phyloP scores from a whole-genome alignment of 2,329 filamentous ascomycete genomes.

The Monilinia polystroma region DNA sequence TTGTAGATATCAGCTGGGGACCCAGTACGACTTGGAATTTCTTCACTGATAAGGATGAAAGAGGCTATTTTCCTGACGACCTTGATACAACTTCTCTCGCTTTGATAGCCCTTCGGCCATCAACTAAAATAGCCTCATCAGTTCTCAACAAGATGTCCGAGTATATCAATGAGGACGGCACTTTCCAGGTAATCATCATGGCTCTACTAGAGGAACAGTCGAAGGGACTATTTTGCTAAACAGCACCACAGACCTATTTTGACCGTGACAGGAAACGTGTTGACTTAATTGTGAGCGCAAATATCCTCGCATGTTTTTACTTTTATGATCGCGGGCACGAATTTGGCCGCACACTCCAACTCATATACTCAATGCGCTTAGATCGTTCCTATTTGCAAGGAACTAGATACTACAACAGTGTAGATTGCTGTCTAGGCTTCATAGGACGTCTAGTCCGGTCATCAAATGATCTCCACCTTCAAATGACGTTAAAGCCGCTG shows the following conservation, averaged over 20 bases:
- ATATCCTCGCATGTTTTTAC: not conserved
- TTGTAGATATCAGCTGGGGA: not conserved
- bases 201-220: not conserved
- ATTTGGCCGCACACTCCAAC: not conserved
- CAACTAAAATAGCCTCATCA: not conserved
- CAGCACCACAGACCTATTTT: not conserved
- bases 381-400: not conserved
- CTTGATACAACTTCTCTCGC: constrained; percentile 1
- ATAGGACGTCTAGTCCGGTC: not conserved
- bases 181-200: not conserved
- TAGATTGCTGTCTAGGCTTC: not conserved
- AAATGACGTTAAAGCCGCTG: not conserved
- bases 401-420: not conserved
- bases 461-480: not conserved
- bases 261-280: not conserved
- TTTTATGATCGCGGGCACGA: not conserved
- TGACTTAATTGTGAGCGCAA: not conserved
- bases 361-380: not conserved
- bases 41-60: not conserved
- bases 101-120: not conserved
- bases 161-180: not conserved
- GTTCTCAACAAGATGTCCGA: constrained; percentile 2
- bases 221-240: not conserved
- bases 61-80: not conserved
- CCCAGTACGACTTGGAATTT: constrained; percentile 1